Evolutionary conservation across 768 basidiomycete genomes (phyloP).

Genomic region (Butyriboletus loyo): DNA sequence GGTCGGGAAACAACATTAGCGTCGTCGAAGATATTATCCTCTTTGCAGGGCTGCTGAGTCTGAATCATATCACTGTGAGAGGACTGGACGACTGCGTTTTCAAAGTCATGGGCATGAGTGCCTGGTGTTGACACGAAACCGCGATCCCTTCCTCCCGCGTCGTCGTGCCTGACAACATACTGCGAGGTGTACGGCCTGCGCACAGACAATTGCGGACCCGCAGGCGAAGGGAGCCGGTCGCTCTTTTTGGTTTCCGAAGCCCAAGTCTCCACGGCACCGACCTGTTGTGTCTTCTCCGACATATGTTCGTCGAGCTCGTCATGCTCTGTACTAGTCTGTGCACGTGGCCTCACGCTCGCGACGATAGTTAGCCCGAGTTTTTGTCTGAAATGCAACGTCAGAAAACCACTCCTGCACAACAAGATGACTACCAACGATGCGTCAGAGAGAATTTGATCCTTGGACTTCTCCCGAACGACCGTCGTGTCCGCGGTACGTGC

Average conservation of each 20-base stretch:
- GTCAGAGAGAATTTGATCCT: background rate
- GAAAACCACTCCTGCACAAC: background rate
- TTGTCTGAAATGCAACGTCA: conserved; percentile 7
- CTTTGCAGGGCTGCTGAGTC: background rate
- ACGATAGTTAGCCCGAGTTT: background rate
- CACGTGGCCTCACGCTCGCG: too few species aligned
- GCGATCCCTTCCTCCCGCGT: background rate
- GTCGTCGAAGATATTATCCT: background rate
- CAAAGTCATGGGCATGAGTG: background rate
- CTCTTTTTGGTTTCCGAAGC: background rate
- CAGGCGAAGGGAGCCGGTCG: background rate
- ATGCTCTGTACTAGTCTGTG: background rate
- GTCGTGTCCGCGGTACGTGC: background rate
- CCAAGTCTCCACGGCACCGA: background rate
- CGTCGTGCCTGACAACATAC: background rate
- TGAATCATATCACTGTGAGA: background rate
- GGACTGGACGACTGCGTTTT: background rate
- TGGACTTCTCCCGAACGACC: background rate
- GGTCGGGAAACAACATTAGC: background rate
- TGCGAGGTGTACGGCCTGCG: background rate
- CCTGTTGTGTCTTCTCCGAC: background rate
- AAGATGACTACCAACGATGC: conserved; percentile 5
- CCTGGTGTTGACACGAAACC: background rate
- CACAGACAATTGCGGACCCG: background rate
- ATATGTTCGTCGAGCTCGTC: background rate